Conservation (phyloP, 2,329 filamentous ascomycete species). For the Alternaria ethzedia region DNA sequence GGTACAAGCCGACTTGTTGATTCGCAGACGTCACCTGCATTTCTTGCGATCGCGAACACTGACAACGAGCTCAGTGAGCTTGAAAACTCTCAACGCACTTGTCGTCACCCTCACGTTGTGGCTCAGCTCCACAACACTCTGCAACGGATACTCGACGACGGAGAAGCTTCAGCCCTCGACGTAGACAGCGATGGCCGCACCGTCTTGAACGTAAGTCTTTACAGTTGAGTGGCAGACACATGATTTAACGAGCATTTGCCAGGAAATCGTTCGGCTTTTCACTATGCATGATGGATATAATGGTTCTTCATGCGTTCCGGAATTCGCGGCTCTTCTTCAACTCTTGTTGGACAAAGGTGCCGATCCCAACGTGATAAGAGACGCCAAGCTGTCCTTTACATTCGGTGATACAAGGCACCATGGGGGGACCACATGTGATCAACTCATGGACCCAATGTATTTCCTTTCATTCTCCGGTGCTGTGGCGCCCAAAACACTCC, state of each 20-base stretch:
- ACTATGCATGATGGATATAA: too few relatives aligned
- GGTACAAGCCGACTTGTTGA: not conserved
- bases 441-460: not conserved
- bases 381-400: too few relatives aligned
- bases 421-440: not conserved
- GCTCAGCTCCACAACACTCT: not conserved
- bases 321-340: not conserved
- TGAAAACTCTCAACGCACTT: too few relatives aligned
- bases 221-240: accelerated
- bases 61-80: too few relatives aligned
- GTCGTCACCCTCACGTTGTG: too few relatives aligned
- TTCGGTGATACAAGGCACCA: accelerated
- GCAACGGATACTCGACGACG: not conserved
- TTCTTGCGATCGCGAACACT: not conserved
- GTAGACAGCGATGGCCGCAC: not conserved
- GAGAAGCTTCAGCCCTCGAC: not conserved
- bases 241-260: accelerated
- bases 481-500: too few relatives aligned
- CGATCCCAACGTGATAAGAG: not conserved
- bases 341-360: not conserved
- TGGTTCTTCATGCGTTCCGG: not conserved
- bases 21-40: not conserved
- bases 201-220: not conserved
- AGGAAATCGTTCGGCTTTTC: not conserved
- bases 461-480: too few relatives aligned